Evolutionary conservation across 1,284 basidiomycete genomes (phyloP).

Genomic region (Trametes versicolor): DNA sequence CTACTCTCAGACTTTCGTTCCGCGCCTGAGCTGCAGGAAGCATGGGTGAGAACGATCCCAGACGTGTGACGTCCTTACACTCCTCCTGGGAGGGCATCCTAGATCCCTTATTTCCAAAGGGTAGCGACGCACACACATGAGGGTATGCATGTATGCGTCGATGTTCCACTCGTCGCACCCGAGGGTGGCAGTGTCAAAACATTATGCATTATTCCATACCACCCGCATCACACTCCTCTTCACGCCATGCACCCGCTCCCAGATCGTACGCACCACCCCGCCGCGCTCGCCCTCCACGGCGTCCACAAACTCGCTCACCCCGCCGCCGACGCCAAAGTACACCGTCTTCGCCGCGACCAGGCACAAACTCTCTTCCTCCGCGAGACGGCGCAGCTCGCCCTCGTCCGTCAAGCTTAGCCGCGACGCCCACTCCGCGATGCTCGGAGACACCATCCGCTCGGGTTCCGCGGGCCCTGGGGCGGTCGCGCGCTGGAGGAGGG

Average conservation of each 20-base stretch:
- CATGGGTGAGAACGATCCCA: too few species aligned
- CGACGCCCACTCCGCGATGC: slow-evolving; percentile 12
- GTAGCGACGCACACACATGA: too few species aligned
- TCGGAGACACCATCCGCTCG: not conserved
- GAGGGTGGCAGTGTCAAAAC: too few species aligned
- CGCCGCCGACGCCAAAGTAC: slow-evolving; percentile 97
- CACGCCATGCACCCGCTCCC: slow-evolving; percentile 71
- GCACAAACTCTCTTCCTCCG: slow-evolving; percentile 51
- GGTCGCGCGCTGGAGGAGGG: slow-evolving; percentile 56
- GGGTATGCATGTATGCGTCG: too few species aligned
- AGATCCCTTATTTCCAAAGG: too few species aligned
- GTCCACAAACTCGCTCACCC: slow-evolving; percentile 78
- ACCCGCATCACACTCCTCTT: slow-evolving; percentile 72
- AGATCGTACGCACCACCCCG: slow-evolving; percentile 56
- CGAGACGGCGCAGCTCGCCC: slow-evolving; percentile 4
- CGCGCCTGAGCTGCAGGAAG: too few species aligned
- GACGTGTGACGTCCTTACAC: too few species aligned
- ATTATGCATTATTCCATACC: slow-evolving; percentile 52
- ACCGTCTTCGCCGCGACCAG: slow-evolving; percentile 90
- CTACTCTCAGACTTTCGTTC: too few species aligned
- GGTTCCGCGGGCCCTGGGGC: not conserved
- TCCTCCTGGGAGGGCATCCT: too few species aligned
- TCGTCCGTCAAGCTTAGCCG: slow-evolving; percentile 10
- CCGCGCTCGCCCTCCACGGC: slow-evolving; percentile 54
- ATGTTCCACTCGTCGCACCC: too few species aligned